Conservation (phyloP, 192 early-diverging fungal genomes). For the Coemansia sp. region DNA sequence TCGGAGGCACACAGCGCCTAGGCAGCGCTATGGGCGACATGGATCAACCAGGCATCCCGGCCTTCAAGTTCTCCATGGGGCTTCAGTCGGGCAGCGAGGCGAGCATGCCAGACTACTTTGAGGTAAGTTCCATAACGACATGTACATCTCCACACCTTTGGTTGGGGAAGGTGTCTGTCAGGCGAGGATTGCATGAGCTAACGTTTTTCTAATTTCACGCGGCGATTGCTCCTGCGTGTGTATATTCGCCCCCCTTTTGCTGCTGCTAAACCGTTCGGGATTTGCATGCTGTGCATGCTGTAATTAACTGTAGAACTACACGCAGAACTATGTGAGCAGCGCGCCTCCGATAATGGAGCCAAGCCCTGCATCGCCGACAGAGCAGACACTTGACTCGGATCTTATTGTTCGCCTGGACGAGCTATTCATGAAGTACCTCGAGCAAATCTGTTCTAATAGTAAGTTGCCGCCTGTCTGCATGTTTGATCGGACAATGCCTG, state of each 20-base stretch:
- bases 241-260: not conserved
- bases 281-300: not conserved
- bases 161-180: not conserved
- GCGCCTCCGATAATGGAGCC: conserved; percentile 38
- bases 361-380: conserved; percentile 41
- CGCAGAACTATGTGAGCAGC: conserved; percentile 46
- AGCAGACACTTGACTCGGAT: conserved; percentile 53
- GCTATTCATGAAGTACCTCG: conserved; percentile 68
- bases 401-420: conserved; percentile 59
- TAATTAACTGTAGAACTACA: conserved; percentile 40
- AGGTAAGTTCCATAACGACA: conserved; percentile 24
- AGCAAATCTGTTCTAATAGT: conserved; percentile 69
- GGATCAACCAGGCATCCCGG: conserved; percentile 32
- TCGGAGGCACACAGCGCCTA: conserved; percentile 12
- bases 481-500: not conserved
- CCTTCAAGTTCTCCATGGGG: conserved; percentile 50
- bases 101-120: conserved; percentile 48
- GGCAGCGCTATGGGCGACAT: conserved; percentile 29
- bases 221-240: not conserved
- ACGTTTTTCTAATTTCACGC: not conserved
- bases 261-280: not conserved
- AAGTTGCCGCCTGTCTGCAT: conserved; percentile 25
- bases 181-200: not conserved
- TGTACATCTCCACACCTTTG: not conserved
- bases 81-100: conserved; percentile 41